Evolutionary conservation across 2,329 filamentous ascomycete species (phyloP).

Genomic region (Phialophora verrucosa): DNA sequence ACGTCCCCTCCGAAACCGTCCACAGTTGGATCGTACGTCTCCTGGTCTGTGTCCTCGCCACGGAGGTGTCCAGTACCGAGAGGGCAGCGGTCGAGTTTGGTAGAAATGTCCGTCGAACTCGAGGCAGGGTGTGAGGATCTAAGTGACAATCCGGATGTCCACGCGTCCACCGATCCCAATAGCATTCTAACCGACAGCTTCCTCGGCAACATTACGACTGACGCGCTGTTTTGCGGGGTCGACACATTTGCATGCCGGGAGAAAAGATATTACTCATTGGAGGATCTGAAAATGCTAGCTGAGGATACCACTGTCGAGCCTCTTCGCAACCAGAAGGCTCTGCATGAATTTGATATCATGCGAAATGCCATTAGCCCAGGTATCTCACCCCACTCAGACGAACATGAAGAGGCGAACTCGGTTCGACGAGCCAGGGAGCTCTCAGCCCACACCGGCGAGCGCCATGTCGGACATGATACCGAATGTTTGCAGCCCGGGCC

Average conservation of each 20-base stretch:
- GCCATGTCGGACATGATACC: background rate
- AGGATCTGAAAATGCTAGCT: constrained; percentile 33
- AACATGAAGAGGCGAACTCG: background rate
- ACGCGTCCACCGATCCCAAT: background rate
- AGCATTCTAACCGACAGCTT: constrained; percentile 14
- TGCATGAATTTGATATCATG: background rate
- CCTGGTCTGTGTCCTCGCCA: constrained; percentile 24
- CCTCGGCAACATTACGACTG: constrained; percentile 17
- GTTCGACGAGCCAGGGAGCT: background rate
- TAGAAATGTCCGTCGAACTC: background rate
- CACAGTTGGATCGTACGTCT: constrained; percentile 17
- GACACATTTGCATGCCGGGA: constrained; percentile 11
- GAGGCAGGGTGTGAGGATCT: background rate
- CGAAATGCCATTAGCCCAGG: background rate
- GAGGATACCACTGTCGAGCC: background rate
- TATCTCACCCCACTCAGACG: background rate
- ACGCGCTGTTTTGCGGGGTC: constrained; percentile 26
- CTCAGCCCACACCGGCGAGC: background rate
- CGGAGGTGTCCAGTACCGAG: background rate
- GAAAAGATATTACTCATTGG: constrained; percentile 27
- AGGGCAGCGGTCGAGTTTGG: background rate
- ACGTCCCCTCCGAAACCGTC: background rate
- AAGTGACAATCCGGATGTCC: background rate
- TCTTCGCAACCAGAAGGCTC: background rate
- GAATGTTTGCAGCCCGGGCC: background rate